These are phyloP conservation scores for Colletotrichum orbiculare DNA, from an alignment of 2,329 filamentous ascomycete species.

Conservation along the genomic window DNA sequence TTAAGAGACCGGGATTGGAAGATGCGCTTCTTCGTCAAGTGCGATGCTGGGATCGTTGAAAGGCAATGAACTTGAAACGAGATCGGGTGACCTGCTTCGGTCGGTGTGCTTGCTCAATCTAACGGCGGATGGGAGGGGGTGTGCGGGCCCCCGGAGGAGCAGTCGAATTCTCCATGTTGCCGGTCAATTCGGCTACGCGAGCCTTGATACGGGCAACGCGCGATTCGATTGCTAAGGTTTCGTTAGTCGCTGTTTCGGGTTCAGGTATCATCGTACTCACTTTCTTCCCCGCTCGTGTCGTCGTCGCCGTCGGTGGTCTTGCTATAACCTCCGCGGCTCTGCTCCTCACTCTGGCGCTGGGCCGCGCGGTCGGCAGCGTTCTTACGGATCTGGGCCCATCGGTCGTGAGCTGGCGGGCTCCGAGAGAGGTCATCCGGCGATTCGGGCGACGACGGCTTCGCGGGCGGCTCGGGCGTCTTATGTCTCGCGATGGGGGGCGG, in stretches of 20 bases:
- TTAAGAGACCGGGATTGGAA: conserved; percentile 20
- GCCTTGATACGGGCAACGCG: conserved; percentile 98
- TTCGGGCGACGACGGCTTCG: conserved; percentile 45
- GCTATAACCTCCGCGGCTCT: conserved; percentile 66
- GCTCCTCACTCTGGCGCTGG: conserved; percentile 73
- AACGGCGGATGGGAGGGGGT: conserved; percentile 31
- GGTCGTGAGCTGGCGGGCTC: conserved; percentile 69
- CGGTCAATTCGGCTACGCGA: conserved; percentile 92
- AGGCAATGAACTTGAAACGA: neutral
- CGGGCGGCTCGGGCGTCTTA: conserved; percentile 41
- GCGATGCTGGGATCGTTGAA: conserved; percentile 13
- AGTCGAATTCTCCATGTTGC: conserved; percentile 75
- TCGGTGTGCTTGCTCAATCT: conserved; percentile 12
- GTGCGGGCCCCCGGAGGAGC: conserved; percentile 44
- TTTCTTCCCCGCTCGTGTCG: conserved; percentile 95
- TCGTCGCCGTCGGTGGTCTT: conserved; percentile 76
- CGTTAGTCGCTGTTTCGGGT: conserved; percentile 40
- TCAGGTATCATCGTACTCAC: conserved; percentile 63
- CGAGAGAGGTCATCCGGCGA: conserved; percentile 42
- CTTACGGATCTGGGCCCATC: conserved; percentile 96
- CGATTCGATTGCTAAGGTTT: conserved; percentile 82
- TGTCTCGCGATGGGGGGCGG: conserved; percentile 65
- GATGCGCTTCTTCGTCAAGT: conserved; percentile 7
- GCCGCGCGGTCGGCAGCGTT: conserved; percentile 88
- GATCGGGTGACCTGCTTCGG: neutral